Base-by-base conservation (phyloP, 257 asterid genomes). In the Solanum lignicaule region DNA sequence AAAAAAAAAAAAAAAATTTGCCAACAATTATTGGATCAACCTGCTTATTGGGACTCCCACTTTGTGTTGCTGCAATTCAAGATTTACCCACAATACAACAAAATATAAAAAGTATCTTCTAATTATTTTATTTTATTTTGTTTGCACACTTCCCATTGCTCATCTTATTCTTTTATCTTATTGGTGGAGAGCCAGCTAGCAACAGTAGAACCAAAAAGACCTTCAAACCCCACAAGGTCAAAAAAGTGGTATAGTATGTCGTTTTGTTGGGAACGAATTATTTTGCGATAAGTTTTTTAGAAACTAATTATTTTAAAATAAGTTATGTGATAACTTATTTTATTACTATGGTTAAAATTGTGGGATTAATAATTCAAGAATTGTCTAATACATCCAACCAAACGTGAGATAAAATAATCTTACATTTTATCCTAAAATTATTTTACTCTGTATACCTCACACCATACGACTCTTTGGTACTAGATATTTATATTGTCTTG, bases 31-130 rank as follows among this genome's bases (percentile, higher is more conserved):
- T 85, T 75, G 88, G 52, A 55, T 65, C 71, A 58, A 25, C 83
- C 83, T 88, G 90, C 87, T 79, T 88, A 88, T 88, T 79, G 90
- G 90, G 84, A 88, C 65, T 86, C 87, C 88, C 87, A 86, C 90
- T 78, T 21, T 43, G n/a, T 75, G 25, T 13, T 69, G 48, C 83
- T 66, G 38, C 62, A 9, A 62, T 62, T 68, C 4, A 85, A 68
- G 39, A 85, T 81, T 13, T 81, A 65, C 79, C 46, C n/a, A 85
- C 76, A 85, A 68, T 65, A 85, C 13, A 65, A 68, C 41, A 68
- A 68, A 68, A 86, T 25, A 52, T 16, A 46, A 86, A 86, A 69
- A 71, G 83, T 74, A 48, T 86, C 32, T 38, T 31, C 69, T 31
- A 87, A 82, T 82, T 82, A 82, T 79, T 27, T 79, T 32, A 33